Evolutionary conservation across 805 yeast species (phyloP), one percentile per base, ranked within the genome.

Genomic region (Starmerella roubikii): DNA sequence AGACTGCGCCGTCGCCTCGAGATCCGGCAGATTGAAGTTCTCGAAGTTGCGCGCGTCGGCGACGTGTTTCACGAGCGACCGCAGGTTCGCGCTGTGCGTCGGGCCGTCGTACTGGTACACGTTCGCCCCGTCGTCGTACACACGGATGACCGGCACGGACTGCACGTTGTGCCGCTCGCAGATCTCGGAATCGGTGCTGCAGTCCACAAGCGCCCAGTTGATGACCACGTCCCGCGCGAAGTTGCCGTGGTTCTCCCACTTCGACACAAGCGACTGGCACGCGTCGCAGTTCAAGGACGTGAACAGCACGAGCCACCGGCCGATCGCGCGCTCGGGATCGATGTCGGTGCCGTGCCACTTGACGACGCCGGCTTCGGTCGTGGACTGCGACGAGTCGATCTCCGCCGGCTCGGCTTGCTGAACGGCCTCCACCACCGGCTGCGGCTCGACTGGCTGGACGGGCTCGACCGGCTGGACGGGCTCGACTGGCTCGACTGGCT

Each of bases 241-340:
- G 24, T 35, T 27, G 21, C 35, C 45, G 18, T 44, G 45, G 20
- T 41, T 39, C 25, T 32, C 42, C 47, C 47, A 44, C 23, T 44
- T 40, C 16, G 27, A 16, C 7, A 19, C 18, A 19, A 44, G 22
- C 11, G 42, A 34, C 2, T 34, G 39, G 25, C 46, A 42, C 17
- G 30, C 44, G n/a, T 37, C 39, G 30, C 44, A 45, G 23, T 25
- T 38, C 3, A 16, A 22, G 8, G 32, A 32, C 11, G 37, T 39
- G 27, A 38, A 46, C 23, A 46, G 31, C 21, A 46, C 41, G 18
- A 40, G 32, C 49, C 49, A 46, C 10, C 45, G 42, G 12, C 47
- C 49, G 10, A 38, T 42, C 21, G 30, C 34, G 16, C 21, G 20
- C 31, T 24, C 39, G 5, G 33, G 23, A n/a, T 40, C 47, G 29